phyloP scores from a whole-genome alignment of 2,329 filamentous ascomycete species.

The Aspergillus eucalypticola region DNA sequence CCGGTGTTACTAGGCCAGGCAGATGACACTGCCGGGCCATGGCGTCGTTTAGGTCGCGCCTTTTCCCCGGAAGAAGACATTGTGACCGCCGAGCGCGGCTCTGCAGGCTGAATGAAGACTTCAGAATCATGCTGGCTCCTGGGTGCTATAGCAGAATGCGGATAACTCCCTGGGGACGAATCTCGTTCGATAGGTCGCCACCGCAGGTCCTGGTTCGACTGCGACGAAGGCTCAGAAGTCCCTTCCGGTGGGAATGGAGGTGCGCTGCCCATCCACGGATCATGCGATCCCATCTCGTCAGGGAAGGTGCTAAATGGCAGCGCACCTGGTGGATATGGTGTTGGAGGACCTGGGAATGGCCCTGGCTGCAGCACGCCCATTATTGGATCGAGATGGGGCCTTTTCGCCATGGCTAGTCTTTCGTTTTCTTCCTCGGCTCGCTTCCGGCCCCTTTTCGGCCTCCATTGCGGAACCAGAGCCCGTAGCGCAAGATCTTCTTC shows the following conservation, averaged over 20 bases:
- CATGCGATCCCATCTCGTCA: constrained; percentile 52
- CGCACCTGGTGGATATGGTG: constrained; percentile 53
- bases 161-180: constrained; percentile 69
- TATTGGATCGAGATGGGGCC: constrained; percentile 62
- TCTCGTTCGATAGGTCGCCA: constrained; percentile 56
- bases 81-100: constrained; percentile 73
- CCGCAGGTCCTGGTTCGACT: constrained; percentile 38
- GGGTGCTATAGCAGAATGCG: constrained; percentile 76
- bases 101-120: constrained; percentile 44
- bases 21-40: constrained; percentile 85
- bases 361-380: constrained; percentile 48
- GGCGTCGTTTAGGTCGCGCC: constrained; percentile 56
- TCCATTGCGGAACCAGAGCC: constrained; percentile 75
- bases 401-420: constrained; percentile 59
- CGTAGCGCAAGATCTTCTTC: constrained; percentile 88
- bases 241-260: constrained; percentile 47
- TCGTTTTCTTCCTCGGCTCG: constrained; percentile 58
- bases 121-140: constrained; percentile 37
- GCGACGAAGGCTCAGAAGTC: constrained; percentile 29
- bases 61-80: constrained; percentile 53
- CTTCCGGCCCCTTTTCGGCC: constrained; percentile 63
- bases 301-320: constrained; percentile 57
- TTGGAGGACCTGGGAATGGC: constrained; percentile 45
- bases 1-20: constrained; percentile 74
- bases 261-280: constrained; percentile 40